These are phyloP conservation scores for Insectozyma bohioensis DNA, from an alignment of 1,139 yeast genomes.

Conservation along the genomic window DNA sequence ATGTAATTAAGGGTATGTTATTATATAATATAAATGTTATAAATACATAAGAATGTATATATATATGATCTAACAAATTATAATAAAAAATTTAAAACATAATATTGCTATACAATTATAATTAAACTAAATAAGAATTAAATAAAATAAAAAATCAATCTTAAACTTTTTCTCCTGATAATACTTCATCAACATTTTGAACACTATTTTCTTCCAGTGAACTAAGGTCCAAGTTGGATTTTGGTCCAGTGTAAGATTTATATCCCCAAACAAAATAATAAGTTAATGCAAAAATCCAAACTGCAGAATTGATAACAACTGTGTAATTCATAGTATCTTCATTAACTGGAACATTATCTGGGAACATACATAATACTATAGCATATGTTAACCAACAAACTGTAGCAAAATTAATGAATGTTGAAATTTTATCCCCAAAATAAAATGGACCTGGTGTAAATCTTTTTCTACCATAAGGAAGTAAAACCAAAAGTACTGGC, in stretches of 20 bases:
- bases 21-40: too few relatives aligned
- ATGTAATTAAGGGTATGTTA: too few relatives aligned
- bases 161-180: conserved; percentile 3
- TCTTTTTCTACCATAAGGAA: conserved; percentile 32
- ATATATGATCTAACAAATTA: too few relatives aligned
- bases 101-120: too few relatives aligned
- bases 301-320: conserved; percentile 32
- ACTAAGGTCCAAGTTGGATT: conserved; percentile 33
- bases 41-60: too few relatives aligned
- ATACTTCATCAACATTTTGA: conserved; percentile 2
- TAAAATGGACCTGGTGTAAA: conserved; percentile 68
- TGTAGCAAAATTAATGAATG: conserved; percentile 27
- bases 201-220: too few relatives aligned
- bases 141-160: not conserved
- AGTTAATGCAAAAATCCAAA: conserved; percentile 27
- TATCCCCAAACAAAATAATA: conserved; percentile 30
- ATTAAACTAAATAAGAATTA: too few relatives aligned
- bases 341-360: conserved; percentile 25
- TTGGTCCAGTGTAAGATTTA: conserved; percentile 32
- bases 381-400: conserved; percentile 28
- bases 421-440: conserved; percentile 51
- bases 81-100: too few relatives aligned
- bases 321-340: conserved; percentile 37
- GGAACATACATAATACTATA: conserved; percentile 40
- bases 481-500: conserved; percentile 38